Base-by-base conservation (phyloP, 2,329 filamentous ascomycete species). In the Epichloe festucae region DNA sequence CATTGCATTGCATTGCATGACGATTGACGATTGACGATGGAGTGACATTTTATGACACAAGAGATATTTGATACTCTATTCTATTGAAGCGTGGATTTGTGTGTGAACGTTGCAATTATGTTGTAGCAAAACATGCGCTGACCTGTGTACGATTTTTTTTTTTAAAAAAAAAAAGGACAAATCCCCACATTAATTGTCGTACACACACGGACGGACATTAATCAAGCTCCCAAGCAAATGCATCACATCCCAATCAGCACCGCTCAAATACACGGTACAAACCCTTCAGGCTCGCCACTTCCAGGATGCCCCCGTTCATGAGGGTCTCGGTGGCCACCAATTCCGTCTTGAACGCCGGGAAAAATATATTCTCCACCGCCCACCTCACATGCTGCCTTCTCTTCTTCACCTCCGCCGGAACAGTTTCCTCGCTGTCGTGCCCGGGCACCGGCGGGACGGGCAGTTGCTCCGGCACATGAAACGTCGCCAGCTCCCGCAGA, bases 231-330 rank as follows among this genome's bases (percentile, higher is more conserved):
- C 46, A 12, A n/a, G 35, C 42, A 34, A 27, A 21, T 45, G 27
- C 8, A 35, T 17, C 14, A 21, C n/a, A 41, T n/a, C 12, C 41
- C 21, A n/a, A 49, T 78, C 67, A 97, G 66, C 93, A 97, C 51
- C 93, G 74, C 70, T 98, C 93, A 73, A 98, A 98, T 3, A 97
- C 90, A 45, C 87, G 75, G 67, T 98, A 98, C 53, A 98, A 65
- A 0, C 90, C 89, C 67, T 95, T 97, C 53, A 97, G 67, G 69
- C 94, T 89, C 2, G 93, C 91, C 47, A 95, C 81, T 67, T 98
- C 91, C 46, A 95, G 71, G 11, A 95, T 81, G 8, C 74, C 78
- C 0, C 82, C 85, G 48, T 82, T 80, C 69, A 94, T 79, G 60
- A 97, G 69, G 5, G 77, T 75, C 57, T 79, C 84, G 8, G 93